phyloP scores from a whole-genome alignment of 2,329 filamentous ascomycete genomes.

The Cercospora janseana region DNA sequence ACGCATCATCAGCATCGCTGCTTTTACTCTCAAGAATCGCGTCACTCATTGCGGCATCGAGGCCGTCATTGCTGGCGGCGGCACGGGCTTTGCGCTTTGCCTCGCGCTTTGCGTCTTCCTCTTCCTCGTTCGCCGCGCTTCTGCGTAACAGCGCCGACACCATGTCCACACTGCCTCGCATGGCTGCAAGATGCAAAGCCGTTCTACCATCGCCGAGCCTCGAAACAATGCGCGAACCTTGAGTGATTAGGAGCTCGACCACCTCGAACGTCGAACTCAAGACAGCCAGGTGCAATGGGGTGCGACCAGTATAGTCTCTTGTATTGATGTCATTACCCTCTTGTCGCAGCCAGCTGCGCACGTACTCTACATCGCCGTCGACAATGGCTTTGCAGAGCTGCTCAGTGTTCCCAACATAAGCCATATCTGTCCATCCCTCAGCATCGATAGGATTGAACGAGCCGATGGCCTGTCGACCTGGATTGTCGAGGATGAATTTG shows the following conservation, averaged over 20 bases:
- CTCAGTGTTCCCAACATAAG: slow-evolving; percentile 77
- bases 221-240: slow-evolving; percentile 69
- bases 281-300: slow-evolving; percentile 74
- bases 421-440: slow-evolving; percentile 88
- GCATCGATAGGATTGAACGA: slow-evolving; percentile 78
- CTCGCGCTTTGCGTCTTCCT: slow-evolving; percentile 53
- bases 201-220: slow-evolving; percentile 77
- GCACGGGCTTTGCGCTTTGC: slow-evolving; percentile 39
- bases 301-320: slow-evolving; percentile 74
- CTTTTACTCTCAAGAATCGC: not conserved
- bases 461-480: slow-evolving; percentile 70
- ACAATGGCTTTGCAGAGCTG: slow-evolving; percentile 78
- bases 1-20: slow-evolving; percentile 37
- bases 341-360: slow-evolving; percentile 66
- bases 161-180: slow-evolving; percentile 66
- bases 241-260: slow-evolving; percentile 68
- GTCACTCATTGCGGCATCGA: slow-evolving; percentile 18
- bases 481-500: slow-evolving; percentile 74
- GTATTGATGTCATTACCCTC: slow-evolving; percentile 69
- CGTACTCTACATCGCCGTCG: slow-evolving; percentile 66
- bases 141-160: slow-evolving; percentile 69
- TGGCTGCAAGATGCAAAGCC: slow-evolving; percentile 76
- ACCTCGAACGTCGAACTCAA: slow-evolving; percentile 67
- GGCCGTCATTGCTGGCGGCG: slow-evolving; percentile 25
- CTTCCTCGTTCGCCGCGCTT: slow-evolving; percentile 71